phyloP scores from a whole-genome alignment of 2,329 filamentous ascomycete species.

The Teratosphaeria gauchensis region DNA sequence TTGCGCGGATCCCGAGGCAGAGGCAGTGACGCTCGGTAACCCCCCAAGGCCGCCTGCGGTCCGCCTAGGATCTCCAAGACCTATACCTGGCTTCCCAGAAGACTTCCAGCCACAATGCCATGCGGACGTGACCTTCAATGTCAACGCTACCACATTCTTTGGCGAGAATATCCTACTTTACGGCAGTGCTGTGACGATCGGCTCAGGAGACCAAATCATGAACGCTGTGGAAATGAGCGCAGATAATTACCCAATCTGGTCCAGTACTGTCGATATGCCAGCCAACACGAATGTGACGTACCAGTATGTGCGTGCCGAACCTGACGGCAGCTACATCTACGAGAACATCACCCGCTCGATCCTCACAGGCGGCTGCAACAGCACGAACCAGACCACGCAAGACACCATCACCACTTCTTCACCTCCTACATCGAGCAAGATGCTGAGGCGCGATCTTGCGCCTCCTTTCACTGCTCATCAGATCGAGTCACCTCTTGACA shows the following conservation, averaged over 20 bases:
- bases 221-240: slow-evolving; percentile 21
- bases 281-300: slow-evolving; percentile 22
- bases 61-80: slow-evolving; percentile 49
- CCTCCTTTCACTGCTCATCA: background rate
- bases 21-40: slow-evolving; percentile 33
- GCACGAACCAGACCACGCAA: slow-evolving; percentile 12
- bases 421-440: slow-evolving; percentile 16
- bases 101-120: slow-evolving; percentile 52
- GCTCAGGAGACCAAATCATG: slow-evolving; percentile 13
- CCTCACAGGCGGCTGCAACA: slow-evolving; percentile 22
- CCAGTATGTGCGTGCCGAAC: slow-evolving; percentile 23
- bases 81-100: slow-evolving; percentile 58
- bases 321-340: slow-evolving; percentile 24
- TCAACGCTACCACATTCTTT: slow-evolving; percentile 24
- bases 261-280: slow-evolving; percentile 23
- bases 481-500: background rate
- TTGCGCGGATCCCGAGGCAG: slow-evolving; percentile 27
- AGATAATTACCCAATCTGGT: slow-evolving; percentile 27
- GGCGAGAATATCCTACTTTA: slow-evolving; percentile 28
- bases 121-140: slow-evolving; percentile 24
- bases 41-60: slow-evolving; percentile 56
- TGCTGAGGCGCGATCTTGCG: slow-evolving; percentile 7
- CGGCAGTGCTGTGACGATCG: slow-evolving; percentile 24
- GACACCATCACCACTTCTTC: slow-evolving; percentile 24
- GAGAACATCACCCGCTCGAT: slow-evolving; percentile 23